These are phyloP conservation scores for Boletellus sp. DNA, from an alignment of 768 basidiomycete genomes.

Conservation along the genomic window DNA sequence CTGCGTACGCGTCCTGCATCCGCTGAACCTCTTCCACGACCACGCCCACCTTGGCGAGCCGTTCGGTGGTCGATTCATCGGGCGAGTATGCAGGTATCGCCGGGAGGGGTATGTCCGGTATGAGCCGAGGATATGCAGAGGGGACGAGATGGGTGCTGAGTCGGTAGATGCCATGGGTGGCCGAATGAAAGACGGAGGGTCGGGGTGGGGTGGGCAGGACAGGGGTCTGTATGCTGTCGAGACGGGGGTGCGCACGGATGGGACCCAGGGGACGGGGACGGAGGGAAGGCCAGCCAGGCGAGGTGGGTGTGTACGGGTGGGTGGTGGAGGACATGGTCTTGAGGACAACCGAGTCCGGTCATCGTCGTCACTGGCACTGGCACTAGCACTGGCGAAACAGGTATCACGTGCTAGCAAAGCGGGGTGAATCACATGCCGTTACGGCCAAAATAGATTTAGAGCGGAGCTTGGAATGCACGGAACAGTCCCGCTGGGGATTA, in stretches of 20 bases:
- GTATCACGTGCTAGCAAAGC: too few species aligned
- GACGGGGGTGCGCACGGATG: slow-evolving; percentile 11
- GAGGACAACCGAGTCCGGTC: background rate
- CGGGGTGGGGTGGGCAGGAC: slow-evolving; percentile 21
- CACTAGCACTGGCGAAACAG: too few species aligned
- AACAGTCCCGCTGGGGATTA: too few species aligned
- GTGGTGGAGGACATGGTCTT: slow-evolving; percentile 5
- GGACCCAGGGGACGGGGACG: slow-evolving; percentile 22
- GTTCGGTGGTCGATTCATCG: background rate
- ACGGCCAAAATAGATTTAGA: too few species aligned
- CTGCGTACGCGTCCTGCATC: slow-evolving; percentile 9
- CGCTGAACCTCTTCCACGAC: slow-evolving; percentile 20
- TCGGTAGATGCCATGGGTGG: slow-evolving; percentile 13
- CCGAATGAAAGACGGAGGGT: slow-evolving; percentile 17
- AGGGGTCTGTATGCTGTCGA: slow-evolving; percentile 8
- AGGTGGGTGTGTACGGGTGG: slow-evolving; percentile 18
- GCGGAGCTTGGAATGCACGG: too few species aligned
- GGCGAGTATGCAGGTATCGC: slow-evolving; percentile 13
- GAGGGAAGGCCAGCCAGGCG: slow-evolving; percentile 15
- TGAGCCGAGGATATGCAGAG: slow-evolving; percentile 25
- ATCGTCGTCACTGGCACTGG: too few species aligned
- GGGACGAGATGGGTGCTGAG: slow-evolving; percentile 31
- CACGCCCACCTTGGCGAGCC: slow-evolving; percentile 6
- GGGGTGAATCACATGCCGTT: too few species aligned
- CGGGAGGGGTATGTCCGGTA: slow-evolving; percentile 22